A percentile compares a stretch with the other conserved stretches of the same genome.
phyloP scores from a whole-genome alignment of 2,329 filamentous ascomycete genomes.

The Talaromyces sp. region DNA sequence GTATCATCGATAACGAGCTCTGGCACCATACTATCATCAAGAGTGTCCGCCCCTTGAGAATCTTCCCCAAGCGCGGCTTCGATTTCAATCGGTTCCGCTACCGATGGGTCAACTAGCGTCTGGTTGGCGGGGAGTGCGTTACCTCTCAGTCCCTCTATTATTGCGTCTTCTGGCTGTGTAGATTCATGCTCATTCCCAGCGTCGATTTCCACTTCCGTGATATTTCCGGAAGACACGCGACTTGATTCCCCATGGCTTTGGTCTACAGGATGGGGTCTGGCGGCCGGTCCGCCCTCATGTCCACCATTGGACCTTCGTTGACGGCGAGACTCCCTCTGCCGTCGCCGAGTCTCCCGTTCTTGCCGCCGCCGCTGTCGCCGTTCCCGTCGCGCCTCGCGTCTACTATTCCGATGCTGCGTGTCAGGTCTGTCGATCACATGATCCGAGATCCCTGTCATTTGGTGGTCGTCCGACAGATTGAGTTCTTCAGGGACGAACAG shows the following conservation, averaged over 20 bases:
- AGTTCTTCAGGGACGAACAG: background rate
- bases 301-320: background rate
- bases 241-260: background rate
- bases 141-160: background rate
- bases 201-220: background rate
- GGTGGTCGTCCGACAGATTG: background rate
- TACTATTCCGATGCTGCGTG: conserved; percentile 13
- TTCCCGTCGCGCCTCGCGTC: conserved; percentile 11
- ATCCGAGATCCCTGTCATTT: background rate
- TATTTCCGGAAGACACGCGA: background rate
- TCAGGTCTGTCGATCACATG: background rate
- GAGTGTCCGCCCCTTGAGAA: background rate
- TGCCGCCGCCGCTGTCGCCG: no score
- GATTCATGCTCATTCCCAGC: background rate
- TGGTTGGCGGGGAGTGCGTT: background rate
- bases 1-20: background rate
- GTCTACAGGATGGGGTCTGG: background rate
- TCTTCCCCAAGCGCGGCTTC: background rate
- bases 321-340: conserved; percentile 11
- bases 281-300: background rate
- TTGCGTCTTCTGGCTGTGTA: background rate
- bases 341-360: no score
- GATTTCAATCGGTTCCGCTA: background rate
- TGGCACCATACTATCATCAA: background rate
- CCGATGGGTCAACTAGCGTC: background rate